A percentile compares a stretch with the other conserved stretches of the same genome.
Evolutionary conservation across 176 grass and related monocot species (phyloP).

Genomic region (Triticum turgidum): DNA sequence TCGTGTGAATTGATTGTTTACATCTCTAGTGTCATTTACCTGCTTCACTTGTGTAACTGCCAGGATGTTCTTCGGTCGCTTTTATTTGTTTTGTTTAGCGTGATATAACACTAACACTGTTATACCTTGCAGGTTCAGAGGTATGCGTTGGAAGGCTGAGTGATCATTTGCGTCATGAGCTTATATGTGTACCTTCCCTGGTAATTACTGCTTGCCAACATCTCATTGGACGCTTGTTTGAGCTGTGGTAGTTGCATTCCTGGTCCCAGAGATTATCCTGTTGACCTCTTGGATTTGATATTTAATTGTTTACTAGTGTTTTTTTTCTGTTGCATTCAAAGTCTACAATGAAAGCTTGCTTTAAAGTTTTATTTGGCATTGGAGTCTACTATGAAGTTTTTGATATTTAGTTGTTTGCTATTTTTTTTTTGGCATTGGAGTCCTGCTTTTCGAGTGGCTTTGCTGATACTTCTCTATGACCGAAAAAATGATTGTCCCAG

Average conservation of each 20-base stretch:
- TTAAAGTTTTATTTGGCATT: not conserved
- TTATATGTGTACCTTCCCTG: slow-evolving; percentile 26
- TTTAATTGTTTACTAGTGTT: not conserved
- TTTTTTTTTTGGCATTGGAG: too few relatives aligned
- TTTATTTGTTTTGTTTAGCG: not conserved
- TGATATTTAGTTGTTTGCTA: too few relatives aligned
- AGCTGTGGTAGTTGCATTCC: slow-evolving; percentile 38
- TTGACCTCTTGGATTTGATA: slow-evolving; percentile 6
- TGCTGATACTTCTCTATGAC: not conserved
- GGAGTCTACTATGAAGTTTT: too few relatives aligned
- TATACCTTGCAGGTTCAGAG: slow-evolving; percentile 55
- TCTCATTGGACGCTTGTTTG: slow-evolving; percentile 7
- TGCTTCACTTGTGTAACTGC: slow-evolving; percentile 55
- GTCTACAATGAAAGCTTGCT: slow-evolving; percentile 1
- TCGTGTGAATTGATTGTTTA: slow-evolving; percentile 1
- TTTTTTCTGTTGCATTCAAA: not conserved
- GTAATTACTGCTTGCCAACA: slow-evolving; percentile 25
- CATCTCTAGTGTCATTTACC: not conserved
- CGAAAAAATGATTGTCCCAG: slow-evolving; percentile 13
- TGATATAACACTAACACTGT: slow-evolving; percentile 19
- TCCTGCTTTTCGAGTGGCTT: slow-evolving; percentile 5
- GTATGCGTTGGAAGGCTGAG: slow-evolving; percentile 58
- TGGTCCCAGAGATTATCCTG: not conserved
- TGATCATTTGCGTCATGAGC: not conserved
- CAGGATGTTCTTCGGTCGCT: not conserved